These are phyloP conservation scores for Cantharellus anzutake DNA, from an alignment of 768 basidiomycete species.

Conservation along the genomic window DNA sequence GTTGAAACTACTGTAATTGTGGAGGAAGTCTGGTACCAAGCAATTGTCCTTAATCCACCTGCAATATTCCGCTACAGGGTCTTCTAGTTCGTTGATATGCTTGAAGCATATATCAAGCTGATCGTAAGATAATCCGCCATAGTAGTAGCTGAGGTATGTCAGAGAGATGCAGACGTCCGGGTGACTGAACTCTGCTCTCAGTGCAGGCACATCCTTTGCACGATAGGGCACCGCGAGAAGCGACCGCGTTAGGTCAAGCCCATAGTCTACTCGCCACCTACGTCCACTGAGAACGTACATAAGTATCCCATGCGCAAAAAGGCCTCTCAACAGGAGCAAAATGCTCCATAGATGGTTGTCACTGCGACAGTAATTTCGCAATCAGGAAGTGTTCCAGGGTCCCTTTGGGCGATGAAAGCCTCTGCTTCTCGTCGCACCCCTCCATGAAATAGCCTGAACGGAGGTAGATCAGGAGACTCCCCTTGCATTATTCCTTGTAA, in stretches of 20 bases:
- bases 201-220: slow-evolving; percentile 15
- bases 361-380: background rate
- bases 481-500: too few species aligned
- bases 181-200: slow-evolving; percentile 2
- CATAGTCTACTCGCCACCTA: slow-evolving; percentile 35
- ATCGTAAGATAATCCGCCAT: background rate
- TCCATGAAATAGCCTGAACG: too few species aligned
- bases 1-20: background rate
- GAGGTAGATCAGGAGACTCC: too few species aligned
- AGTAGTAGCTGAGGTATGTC: slow-evolving; percentile 12
- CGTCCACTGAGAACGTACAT: slow-evolving; percentile 17
- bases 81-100: background rate
- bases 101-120: slow-evolving; percentile 1
- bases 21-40: background rate
- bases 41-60: background rate
- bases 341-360: slow-evolving; percentile 15
- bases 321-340: slow-evolving; percentile 27
- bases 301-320: slow-evolving; percentile 26
- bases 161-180: slow-evolving; percentile 1
- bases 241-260: slow-evolving; percentile 24
- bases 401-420: too few species aligned
- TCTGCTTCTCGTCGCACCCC: too few species aligned
- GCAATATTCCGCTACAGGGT: background rate
- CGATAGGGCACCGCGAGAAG: slow-evolving; percentile 33
- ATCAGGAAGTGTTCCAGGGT: background rate